Evolutionary conservation across 331 rosid genomes (phyloP).

Genomic region (Rosa hybrid): DNA sequence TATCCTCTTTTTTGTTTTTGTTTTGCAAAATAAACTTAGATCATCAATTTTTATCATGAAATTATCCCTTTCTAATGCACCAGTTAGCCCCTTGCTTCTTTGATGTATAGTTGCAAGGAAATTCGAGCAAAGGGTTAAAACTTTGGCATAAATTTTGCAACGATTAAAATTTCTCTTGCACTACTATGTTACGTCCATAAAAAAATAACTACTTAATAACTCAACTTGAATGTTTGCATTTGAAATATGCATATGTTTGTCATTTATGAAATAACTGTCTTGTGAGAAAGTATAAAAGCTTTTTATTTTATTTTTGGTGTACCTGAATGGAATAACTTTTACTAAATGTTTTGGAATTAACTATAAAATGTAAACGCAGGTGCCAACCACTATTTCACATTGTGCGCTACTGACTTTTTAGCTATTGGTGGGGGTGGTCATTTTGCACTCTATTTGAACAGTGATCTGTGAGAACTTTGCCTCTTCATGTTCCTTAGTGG

Average conservation of each 20-base stretch:
- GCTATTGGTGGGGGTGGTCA: constrained; percentile 92
- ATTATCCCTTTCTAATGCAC: background rate
- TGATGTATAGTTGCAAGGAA: constrained; percentile 12
- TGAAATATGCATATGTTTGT: background rate
- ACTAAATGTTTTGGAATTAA: constrained; percentile 13
- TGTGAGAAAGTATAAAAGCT: too few species aligned
- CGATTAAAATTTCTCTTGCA: background rate
- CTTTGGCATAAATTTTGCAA: background rate
- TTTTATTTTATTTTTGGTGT: too few species aligned
- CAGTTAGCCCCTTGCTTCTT: constrained; percentile 11
- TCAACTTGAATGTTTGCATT: background rate
- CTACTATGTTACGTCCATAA: background rate
- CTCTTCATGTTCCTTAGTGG: background rate
- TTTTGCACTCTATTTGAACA: constrained; percentile 87
- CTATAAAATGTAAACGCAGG: constrained; percentile 48
- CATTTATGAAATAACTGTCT: background rate
- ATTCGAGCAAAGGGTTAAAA: constrained; percentile 1
- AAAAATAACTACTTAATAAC: background rate
- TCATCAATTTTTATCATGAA: background rate
- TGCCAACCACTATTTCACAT: constrained; percentile 85
- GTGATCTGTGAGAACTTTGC: constrained; percentile 74
- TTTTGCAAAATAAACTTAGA: background rate
- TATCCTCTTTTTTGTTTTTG: background rate
- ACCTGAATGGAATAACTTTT: background rate
- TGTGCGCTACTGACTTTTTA: constrained; percentile 67